Evolutionary conservation across 75 land plant species (phyloP), one percentile per base, ranked within the genome.

Genomic region (Isoetes taiwanensis): DNA sequence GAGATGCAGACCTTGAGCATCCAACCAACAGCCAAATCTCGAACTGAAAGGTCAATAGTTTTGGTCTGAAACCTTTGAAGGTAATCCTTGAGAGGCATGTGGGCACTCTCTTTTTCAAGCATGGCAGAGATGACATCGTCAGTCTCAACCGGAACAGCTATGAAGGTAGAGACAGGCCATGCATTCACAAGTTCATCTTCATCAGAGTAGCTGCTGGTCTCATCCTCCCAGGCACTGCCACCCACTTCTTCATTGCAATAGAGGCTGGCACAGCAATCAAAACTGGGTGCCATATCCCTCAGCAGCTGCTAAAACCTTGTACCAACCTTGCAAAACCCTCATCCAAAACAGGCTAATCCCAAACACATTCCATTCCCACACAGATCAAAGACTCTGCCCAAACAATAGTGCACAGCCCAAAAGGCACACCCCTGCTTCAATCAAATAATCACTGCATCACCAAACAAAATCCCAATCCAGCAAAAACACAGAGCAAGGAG

Each of bases 1-100:
- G 9, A 3, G 10, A 16, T 58, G 50, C 55, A 23, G 48, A 87
- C 94, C 94, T 80, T 87, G 34, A 28, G 58, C 56, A 87, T 80
- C 94, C 90, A 87, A 56, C 74, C 71, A 39, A 84, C 52, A 33
- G 82, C 77, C 14, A 78, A 79, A 30, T 50, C 72, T 23, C 94
- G 77, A 1, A 68, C 64, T 54, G 67, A 62, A 28, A 74, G 32
- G 30, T 81, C 76, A 61, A 84, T 57, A 40, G 56, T 64, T 46
- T 78, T 73, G 64, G 43, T 38, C 6, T 57, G 35, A 43, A 78
- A 54, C 25, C 90, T 71, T 33, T 42, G 56, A 2, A 66, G 34
- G 56, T 87, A 87, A 34, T 73, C 85, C 25, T 63, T 59, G 43
- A 39, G 63, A 11, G 89, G 85, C 64, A 80, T 52, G 62, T 73